These are phyloP conservation scores for Euphorbia corollata DNA, from an alignment of 441 rosid genomes.

Conservation along the genomic window DNA sequence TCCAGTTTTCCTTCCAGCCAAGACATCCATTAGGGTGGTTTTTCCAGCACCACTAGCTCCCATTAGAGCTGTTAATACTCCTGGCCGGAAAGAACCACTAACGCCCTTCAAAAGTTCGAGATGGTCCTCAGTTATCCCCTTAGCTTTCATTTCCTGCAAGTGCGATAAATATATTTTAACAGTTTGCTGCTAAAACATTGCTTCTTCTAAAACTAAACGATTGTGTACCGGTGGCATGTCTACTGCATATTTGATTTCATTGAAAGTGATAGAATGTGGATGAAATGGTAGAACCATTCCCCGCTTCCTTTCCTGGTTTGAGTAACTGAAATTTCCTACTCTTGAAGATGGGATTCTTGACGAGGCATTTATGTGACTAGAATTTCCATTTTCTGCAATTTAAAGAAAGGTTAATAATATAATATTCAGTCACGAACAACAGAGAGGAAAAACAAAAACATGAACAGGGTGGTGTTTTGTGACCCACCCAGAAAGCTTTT, in stretches of 20 bases:
- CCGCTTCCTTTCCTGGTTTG: conserved; percentile 24
- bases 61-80: conserved; percentile 63
- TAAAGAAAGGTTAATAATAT: conserved; percentile 3
- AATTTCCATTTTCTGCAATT: conserved; percentile 30
- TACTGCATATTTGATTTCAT: conserved; percentile 48
- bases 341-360: conserved; percentile 28
- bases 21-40: conserved; percentile 69
- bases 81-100: conserved; percentile 65
- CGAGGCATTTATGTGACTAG: conserved; percentile 21
- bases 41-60: conserved; percentile 79
- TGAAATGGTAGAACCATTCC: conserved; percentile 70
- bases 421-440: neutral
- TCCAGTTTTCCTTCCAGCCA: conserved; percentile 73
- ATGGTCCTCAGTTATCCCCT: conserved; percentile 42
- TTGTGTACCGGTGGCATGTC: conserved; percentile 61
- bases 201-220: neutral
- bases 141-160: conserved; percentile 55
- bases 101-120: conserved; percentile 55
- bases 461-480: neutral
- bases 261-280: conserved; percentile 49
- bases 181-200: neutral
- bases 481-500: conserved; percentile 23
- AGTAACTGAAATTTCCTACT: conserved; percentile 26
- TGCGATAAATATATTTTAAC: neutral
- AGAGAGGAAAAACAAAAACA: conserved; percentile 1